Percentiles rank a stretch among this genome's conserved stretches.
Evolutionary conservation across 495 filamentous ascomycete species (phyloP).

Genomic region (Hypoxylon intermedium): DNA sequence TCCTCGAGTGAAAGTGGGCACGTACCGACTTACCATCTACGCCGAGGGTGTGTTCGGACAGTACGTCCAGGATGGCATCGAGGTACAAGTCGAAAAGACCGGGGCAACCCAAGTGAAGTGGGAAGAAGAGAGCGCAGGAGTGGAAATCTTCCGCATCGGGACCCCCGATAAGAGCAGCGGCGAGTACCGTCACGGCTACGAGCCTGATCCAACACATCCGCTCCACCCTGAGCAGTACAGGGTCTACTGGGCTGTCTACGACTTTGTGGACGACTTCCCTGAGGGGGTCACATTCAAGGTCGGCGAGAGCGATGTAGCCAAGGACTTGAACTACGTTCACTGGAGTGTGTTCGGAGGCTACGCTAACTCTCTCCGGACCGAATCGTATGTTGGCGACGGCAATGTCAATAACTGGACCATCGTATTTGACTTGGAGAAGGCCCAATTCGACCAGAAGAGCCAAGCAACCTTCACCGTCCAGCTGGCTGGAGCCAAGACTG

Average conservation of each 20-base stretch:
- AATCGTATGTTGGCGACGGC: conserved; percentile 44
- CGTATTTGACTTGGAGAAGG: conserved; percentile 52
- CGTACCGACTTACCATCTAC: conserved; percentile 63
- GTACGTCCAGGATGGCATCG: conserved; percentile 54
- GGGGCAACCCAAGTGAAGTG: conserved; percentile 47
- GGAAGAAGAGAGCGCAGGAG: conserved; percentile 59
- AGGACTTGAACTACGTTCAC: conserved; percentile 62
- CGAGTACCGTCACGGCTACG: conserved; percentile 60
- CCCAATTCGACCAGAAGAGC: conserved; percentile 38
- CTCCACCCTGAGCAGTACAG: conserved; percentile 58
- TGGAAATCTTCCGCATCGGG: conserved; percentile 62
- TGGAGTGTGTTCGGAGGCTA: conserved; percentile 61
- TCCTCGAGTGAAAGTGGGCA: conserved; percentile 57
- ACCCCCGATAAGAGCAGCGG: conserved; percentile 62
- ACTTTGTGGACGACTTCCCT: conserved; percentile 61
- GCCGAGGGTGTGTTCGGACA: conserved; percentile 65
- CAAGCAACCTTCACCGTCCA: conserved; percentile 63
- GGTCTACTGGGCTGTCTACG: conserved; percentile 62
- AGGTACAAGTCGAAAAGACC: conserved; percentile 45
- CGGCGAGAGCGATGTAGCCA: conserved; percentile 51
- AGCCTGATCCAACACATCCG: conserved; percentile 50
- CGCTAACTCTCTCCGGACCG: conserved; percentile 41
- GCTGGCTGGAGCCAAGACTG: conserved; percentile 63
- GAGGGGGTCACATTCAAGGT: conserved; percentile 60
- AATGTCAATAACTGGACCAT: conserved; percentile 63